Evolutionary conservation across 148 eudicot genomes (phyloP), one percentile per base, ranked within the genome.

Genomic region (Arctostaphylos glauca): DNA sequence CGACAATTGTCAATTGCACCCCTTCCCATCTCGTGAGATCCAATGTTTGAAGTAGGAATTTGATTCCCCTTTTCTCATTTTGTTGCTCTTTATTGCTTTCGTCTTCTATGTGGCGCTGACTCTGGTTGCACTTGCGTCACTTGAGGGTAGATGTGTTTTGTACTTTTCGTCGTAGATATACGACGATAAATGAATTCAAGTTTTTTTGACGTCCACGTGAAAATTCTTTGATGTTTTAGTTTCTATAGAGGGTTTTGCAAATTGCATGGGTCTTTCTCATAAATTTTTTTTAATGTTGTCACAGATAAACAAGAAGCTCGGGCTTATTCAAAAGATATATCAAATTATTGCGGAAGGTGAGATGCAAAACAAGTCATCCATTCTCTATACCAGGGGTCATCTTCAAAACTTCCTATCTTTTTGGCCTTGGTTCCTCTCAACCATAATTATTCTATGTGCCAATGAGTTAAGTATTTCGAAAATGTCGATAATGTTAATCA

Each of bases 331-430:
- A 96, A 96, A 86, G 98, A 90, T 83, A 94, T 94, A 84, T 93
- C 98, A 74, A 87, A 91, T 64, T 96, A 91, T 84, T 96, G 99
- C 85, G 99, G 98, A 86, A 92, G 99, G 99, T 96, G 82, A 90
- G 91, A 70, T 64, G 47, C 43, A 47, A 53, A 81, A 67, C 21
- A 67, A n/a, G 23, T 78, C 47, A 5, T 19, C 55, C 53, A 4
- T 9, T 46, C 50, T 9, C 23, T 14, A 41, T 67, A 43, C 5
- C 48, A 15, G 60, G 41, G 82, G 31, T 66, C 46, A 80, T 48
- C 9, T 66, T 3, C 15, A 14, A 52, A 56, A 76, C 3, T 41
- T 70, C n/a, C 12, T 46, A 23, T 5, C 41, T 48, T 7, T 7
- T 62, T 56, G 66, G 72, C 47, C 13, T 49, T 56, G 41, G 9